A percentile compares a stretch with the other conserved stretches of the same genome.
phyloP scores from a whole-genome alignment of 164 flowering plant species.

The Sextonia rubra region DNA sequence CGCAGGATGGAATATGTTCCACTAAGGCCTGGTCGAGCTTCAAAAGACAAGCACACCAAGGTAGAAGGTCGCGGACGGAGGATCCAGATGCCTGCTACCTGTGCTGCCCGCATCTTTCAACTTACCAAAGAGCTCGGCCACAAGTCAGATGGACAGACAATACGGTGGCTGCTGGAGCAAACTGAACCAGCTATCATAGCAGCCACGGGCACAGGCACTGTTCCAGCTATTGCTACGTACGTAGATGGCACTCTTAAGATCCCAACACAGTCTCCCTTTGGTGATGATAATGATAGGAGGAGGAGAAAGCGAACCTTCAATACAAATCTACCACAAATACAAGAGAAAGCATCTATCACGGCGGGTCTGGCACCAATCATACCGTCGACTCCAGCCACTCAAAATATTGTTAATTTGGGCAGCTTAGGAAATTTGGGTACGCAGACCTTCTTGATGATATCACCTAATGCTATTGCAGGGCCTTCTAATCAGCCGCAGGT shows the following conservation, averaged over 20 bases:
- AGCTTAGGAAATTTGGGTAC: neutral
- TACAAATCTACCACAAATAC: neutral
- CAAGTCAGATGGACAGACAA: slow-evolving; percentile 15
- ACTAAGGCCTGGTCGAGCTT: slow-evolving; percentile 14
- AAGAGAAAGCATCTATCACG: neutral
- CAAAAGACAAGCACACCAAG: slow-evolving; percentile 20
- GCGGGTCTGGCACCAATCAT: slow-evolving; percentile 1
- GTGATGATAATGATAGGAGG: neutral
- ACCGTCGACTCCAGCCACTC: neutral
- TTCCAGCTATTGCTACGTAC: slow-evolving; percentile 17
- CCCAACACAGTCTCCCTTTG: slow-evolving; percentile 3
- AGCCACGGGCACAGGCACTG: slow-evolving; percentile 27
- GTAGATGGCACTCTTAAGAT: slow-evolving; percentile 10
- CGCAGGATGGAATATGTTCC: slow-evolving; percentile 1
- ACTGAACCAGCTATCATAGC: slow-evolving; percentile 25
- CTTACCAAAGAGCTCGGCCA: slow-evolving; percentile 27
- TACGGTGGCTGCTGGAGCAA: slow-evolving; percentile 22
- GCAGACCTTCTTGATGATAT: slow-evolving; percentile 7
- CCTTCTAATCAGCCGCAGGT: slow-evolving; percentile 7
- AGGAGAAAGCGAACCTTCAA: neutral
- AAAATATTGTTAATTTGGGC: neutral
- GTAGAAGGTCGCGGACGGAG: slow-evolving; percentile 29
- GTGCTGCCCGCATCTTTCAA: slow-evolving; percentile 29
- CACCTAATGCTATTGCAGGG: slow-evolving; percentile 7
- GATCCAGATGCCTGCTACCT: slow-evolving; percentile 26